Evolutionary conservation across 192 early-diverging fungal genomes (phyloP).

Genomic region (Mortierella antarctica): DNA sequence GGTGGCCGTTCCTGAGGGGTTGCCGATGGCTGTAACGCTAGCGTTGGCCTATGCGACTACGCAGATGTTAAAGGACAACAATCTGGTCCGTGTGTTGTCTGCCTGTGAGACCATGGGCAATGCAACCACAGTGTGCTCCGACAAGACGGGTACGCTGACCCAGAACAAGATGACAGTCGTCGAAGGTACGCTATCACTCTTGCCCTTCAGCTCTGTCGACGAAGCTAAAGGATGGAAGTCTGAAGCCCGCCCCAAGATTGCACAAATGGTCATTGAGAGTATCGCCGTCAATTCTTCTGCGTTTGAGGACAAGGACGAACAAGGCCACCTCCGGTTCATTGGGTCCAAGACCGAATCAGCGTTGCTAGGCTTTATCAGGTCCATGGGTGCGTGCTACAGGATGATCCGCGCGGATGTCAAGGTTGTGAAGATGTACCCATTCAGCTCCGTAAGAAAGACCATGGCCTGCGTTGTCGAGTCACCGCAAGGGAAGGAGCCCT

Average conservation of each 20-base stretch:
- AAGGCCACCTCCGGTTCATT: constrained; percentile 68
- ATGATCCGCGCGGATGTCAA: constrained; percentile 59
- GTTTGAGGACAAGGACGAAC: constrained; percentile 75
- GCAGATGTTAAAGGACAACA: constrained; percentile 85
- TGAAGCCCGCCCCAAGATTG: constrained; percentile 56
- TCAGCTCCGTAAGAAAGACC: constrained; percentile 90
- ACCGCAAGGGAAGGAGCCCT: constrained; percentile 44
- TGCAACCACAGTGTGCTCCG: constrained; percentile 84
- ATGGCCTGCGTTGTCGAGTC: constrained; percentile 81
- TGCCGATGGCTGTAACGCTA: constrained; percentile 89
- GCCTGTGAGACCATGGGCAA: constrained; percentile 89
- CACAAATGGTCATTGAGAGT: constrained; percentile 61
- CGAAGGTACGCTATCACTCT: constrained; percentile 64
- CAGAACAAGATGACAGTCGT: constrained; percentile 88
- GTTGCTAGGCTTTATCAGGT: constrained; percentile 73
- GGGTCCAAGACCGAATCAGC: constrained; percentile 89
- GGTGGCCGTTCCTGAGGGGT: constrained; percentile 88
- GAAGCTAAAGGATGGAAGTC: constrained; percentile 62
- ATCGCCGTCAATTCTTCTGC: constrained; percentile 83
- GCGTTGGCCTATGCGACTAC: constrained; percentile 86
- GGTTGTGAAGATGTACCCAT: constrained; percentile 83
- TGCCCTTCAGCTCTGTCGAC: constrained; percentile 53
- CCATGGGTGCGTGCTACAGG: constrained; percentile 72
- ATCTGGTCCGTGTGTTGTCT: constrained; percentile 82
- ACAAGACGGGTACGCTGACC: constrained; percentile 91